Evolutionary conservation across 1,284 basidiomycete species (phyloP).

Genomic region (Pholiota adiposa): DNA sequence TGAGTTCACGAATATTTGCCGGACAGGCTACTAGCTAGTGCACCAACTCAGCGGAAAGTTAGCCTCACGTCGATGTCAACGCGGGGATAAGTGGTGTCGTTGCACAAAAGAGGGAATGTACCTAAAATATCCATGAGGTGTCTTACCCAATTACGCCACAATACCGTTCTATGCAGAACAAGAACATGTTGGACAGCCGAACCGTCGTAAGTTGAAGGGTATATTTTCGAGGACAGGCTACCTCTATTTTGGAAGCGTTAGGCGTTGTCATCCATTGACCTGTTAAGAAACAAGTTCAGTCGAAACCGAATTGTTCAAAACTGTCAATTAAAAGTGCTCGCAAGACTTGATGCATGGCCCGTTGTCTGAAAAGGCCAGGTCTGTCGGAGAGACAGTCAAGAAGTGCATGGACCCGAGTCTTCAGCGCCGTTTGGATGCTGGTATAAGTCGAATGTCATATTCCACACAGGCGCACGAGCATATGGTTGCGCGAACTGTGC

Average conservation of each 20-base stretch:
- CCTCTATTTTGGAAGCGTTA: neutral
- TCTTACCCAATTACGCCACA: neutral
- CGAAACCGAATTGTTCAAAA: neutral
- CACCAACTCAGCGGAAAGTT: slow-evolving; percentile 6
- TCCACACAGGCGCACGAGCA: neutral
- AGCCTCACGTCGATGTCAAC: neutral
- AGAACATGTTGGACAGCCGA: neutral
- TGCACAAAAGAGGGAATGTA: neutral
- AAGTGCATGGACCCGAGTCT: neutral
- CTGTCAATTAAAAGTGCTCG: neutral
- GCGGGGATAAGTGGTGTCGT: neutral
- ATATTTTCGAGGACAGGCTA: too few relatives aligned
- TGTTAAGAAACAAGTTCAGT: neutral
- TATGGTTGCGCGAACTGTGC: neutral
- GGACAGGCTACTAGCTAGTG: neutral
- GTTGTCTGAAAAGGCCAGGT: neutral
- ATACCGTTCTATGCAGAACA: neutral
- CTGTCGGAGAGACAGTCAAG: neutral
- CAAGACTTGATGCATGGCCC: neutral
- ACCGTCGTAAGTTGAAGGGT: too few relatives aligned
- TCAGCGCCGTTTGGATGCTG: neutral
- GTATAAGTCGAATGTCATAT: neutral
- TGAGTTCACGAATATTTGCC: neutral
- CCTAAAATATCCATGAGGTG: slow-evolving; percentile 1
- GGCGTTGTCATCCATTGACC: neutral